Conservation (phyloP, 2,329 filamentous ascomycete genomes). For the Calonectria crousiana region DNA sequence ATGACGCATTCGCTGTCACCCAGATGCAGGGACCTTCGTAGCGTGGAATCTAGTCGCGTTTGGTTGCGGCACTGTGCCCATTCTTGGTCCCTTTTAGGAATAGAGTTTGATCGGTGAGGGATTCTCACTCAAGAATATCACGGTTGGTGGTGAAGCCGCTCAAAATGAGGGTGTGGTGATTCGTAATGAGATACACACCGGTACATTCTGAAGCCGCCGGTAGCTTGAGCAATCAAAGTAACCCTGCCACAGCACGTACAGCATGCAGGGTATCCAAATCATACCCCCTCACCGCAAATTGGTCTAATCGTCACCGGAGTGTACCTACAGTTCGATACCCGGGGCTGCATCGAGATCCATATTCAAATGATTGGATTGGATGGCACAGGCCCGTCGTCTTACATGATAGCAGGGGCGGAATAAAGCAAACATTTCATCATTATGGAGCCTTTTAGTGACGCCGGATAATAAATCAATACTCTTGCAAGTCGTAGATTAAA, state of each 20-base stretch:
- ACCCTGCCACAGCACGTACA: not conserved
- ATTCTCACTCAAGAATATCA: not conserved
- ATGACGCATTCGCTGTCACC: conserved; percentile 3
- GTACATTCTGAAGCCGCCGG: not conserved
- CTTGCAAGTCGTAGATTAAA: not conserved
- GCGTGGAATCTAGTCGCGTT: not conserved
- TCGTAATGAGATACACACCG: not conserved
- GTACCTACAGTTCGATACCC: not conserved
- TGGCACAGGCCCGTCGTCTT: not conserved
- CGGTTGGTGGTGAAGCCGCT: not conserved
- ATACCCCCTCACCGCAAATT: conserved; percentile 4
- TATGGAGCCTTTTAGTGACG: too few relatives aligned
- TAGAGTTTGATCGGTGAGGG: conserved; percentile 11
- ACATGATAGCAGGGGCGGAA: not conserved
- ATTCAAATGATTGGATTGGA: not conserved
- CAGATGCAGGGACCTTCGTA: conserved; percentile 9
- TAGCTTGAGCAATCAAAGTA: not conserved
- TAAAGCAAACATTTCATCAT: not conserved
- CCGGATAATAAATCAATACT: not conserved
- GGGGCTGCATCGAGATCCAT: not conserved
- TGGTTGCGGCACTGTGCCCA: not conserved
- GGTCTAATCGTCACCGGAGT: not conserved
- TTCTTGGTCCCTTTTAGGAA: conserved; percentile 2
- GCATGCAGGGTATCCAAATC: not conserved
- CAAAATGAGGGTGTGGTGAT: not conserved